Percentiles rank a stretch among this genome's conserved stretches.
phyloP scores from a whole-genome alignment of 768 basidiomycete genomes.

The Naganishia randhawae region DNA sequence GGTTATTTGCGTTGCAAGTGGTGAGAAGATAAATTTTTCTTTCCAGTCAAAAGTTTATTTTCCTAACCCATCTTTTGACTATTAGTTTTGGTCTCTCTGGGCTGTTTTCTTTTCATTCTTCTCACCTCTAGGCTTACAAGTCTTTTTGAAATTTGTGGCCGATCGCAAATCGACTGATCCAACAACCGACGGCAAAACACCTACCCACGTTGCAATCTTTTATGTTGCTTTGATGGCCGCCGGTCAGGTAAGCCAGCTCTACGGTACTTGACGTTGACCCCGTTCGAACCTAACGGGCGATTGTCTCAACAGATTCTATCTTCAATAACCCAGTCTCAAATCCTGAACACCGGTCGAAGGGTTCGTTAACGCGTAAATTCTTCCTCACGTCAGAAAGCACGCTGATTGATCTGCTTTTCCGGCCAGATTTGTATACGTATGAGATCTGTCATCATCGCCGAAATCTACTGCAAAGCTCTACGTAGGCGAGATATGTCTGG shows the following conservation, averaged over 20 bases:
- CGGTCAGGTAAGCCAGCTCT: slow-evolving; percentile 37
- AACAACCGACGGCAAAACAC: slow-evolving; percentile 37
- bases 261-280: not conserved
- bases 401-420: not conserved
- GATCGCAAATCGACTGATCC: slow-evolving; percentile 35
- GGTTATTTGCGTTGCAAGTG: slow-evolving; percentile 34
- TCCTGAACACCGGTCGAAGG: slow-evolving; percentile 50
- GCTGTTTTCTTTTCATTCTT: slow-evolving; percentile 48
- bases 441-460: slow-evolving; percentile 51
- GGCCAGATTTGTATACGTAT: slow-evolving; percentile 46
- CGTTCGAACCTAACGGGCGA: not conserved
- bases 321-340: slow-evolving; percentile 35
- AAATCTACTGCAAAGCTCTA: slow-evolving; percentile 52
- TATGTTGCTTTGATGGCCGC: slow-evolving; percentile 51
- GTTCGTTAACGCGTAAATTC: slow-evolving; percentile 17
- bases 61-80: not conserved
- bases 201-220: slow-evolving; percentile 50
- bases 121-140: slow-evolving; percentile 51
- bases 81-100: slow-evolving; percentile 36
- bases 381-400: not conserved
- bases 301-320: slow-evolving; percentile 9
- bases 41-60: not conserved
- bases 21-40: slow-evolving; percentile 37
- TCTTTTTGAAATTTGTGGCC: slow-evolving; percentile 49
- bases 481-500: slow-evolving; percentile 51